Conservation (phyloP, 768 basidiomycete species). For the Agaricus bisporus region DNA sequence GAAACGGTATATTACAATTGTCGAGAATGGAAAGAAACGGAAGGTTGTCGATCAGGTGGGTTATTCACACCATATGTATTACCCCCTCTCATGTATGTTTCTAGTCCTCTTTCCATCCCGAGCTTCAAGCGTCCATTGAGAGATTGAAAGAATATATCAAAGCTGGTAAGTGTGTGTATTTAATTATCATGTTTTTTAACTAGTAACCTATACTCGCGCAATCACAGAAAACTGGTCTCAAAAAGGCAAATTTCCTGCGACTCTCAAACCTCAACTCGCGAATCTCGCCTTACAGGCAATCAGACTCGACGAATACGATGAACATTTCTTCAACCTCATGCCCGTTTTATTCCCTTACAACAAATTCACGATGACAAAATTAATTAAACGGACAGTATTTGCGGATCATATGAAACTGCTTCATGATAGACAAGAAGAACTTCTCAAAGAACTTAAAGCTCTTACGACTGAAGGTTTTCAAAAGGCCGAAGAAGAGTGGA, state of each 20-base stretch:
- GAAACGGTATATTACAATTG: conserved; percentile 45
- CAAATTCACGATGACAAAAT: conserved; percentile 91
- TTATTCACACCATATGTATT: conserved; percentile 25
- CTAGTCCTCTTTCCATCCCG: conserved; percentile 65
- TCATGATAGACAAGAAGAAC: conserved; percentile 57
- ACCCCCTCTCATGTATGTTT: background rate
- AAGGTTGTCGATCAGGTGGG: conserved; percentile 63
- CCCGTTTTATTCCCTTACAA: conserved; percentile 90
- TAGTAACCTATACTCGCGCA: too few relatives aligned
- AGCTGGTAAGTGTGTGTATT: conserved; percentile 33
- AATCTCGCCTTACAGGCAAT: conserved; percentile 74
- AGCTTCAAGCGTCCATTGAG: conserved; percentile 56
- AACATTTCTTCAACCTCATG: conserved; percentile 87
- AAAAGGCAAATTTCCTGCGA: conserved; percentile 87
- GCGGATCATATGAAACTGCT: conserved; percentile 63
- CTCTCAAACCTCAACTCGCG: conserved; percentile 67
- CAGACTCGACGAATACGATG: conserved; percentile 82
- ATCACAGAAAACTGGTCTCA: conserved; percentile 65
- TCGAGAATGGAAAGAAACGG: conserved; percentile 63
- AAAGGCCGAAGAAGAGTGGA: conserved; percentile 73
- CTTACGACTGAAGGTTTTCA: conserved; percentile 61
- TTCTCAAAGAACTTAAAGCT: conserved; percentile 55
- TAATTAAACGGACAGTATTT: conserved; percentile 88
- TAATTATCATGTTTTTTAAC: background rate
- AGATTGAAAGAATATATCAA: conserved; percentile 56